Conservation (phyloP, 2,329 filamentous ascomycete genomes). For the Hypoxylon sp. region DNA sequence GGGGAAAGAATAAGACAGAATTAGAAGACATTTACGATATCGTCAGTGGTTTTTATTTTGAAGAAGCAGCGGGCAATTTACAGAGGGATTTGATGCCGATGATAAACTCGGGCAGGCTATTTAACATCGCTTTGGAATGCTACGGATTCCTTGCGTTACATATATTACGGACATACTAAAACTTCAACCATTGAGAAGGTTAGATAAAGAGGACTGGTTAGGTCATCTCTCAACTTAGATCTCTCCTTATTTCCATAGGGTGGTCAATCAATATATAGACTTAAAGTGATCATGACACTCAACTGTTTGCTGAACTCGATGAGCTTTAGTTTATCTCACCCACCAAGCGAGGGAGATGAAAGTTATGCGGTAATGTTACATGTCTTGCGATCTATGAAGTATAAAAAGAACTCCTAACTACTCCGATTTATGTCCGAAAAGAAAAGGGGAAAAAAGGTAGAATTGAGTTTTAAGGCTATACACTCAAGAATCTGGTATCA, state of each 20-base stretch:
- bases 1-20: not conserved
- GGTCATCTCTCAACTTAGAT: conserved; percentile 14
- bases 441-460: conserved; percentile 15
- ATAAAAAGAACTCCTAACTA: not conserved
- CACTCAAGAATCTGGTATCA: conserved; percentile 46
- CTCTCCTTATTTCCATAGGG: conserved; percentile 1
- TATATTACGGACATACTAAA: not conserved
- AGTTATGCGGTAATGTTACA: not conserved
- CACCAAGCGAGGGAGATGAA: not conserved
- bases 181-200: conserved; percentile 1
- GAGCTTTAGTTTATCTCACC: not conserved
- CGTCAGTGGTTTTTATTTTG: not conserved
- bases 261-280: conserved; percentile 3
- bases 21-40: not conserved
- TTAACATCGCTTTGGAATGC: not conserved
- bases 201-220: conserved; percentile 21
- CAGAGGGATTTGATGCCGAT: not conserved
- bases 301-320: not conserved
- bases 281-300: not conserved
- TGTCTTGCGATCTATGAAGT: not conserved
- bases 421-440: not conserved
- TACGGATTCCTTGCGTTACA: not conserved
- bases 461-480: conserved; percentile 42
- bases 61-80: not conserved
- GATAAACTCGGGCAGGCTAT: conserved; percentile 11